Evolutionary conservation across 2,329 filamentous ascomycete species (phyloP), one percentile per base, ranked within the genome.

Genomic region (Aspergillus sp.): DNA sequence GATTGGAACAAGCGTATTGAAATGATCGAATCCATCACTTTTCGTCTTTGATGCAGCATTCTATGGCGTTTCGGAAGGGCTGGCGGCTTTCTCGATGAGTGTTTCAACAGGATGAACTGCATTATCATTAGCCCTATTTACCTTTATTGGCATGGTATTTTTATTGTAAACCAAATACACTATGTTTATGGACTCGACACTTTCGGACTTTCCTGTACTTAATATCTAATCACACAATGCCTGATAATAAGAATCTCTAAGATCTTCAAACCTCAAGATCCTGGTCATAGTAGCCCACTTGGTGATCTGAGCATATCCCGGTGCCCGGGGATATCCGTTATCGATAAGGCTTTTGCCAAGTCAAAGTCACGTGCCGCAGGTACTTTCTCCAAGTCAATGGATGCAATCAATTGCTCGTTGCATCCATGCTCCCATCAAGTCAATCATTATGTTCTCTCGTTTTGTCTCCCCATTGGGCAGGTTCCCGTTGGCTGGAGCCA

Each of bases 1-100:
- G 13, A 58, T 90, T 27, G 49, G 55, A 27, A 50, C 48, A 7
- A 51, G 53, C 10, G 53, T 66, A 19, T 42, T 66, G 50, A 58
- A 52, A 36, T 57, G 34, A 51, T 38, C 12, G 12, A 13, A n/a
- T 3, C 3, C 5, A 10, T 35, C 3, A 11, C 7, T 35, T 35
- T n/a, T 35, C n/a, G 3, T 4, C n/a, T 32, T 32, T n/a, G 31
- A 19, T 19, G 2, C 19, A 19, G 19, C 19, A 19, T 19, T 19
- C 19, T 19, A 19, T 19, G 19, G 19, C 19, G 19, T 19, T 19
- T 19, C 19, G 19, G 19, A 19, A 19, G 4, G 19, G 19, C 19
- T 19, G 19, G 19, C 19, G 19, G 19, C 19, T 19, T 19, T 19
- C 19, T 19, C 19, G 19, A 19, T 19, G 2, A 19, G 19, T 19